Conservation (phyloP, 257 asterid genomes). For the Paulownia fortunei region DNA sequence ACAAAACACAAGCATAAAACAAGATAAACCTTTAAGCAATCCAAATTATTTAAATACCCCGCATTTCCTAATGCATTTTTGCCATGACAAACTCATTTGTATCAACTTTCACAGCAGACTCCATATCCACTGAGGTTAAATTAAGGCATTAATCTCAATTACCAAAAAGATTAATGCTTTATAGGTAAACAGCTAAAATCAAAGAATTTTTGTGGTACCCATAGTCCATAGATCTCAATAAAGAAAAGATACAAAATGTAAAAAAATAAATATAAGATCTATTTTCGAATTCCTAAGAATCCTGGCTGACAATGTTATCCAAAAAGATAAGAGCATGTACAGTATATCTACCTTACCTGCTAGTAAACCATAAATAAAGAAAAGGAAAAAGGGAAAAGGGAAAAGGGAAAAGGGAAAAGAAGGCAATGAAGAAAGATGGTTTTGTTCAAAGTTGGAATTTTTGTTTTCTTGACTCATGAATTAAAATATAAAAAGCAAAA, state of each 20-base stretch:
- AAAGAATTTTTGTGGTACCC: constrained; percentile 12
- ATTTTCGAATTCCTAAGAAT: neutral
- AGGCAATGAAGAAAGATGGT: constrained; percentile 26
- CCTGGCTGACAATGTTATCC: neutral
- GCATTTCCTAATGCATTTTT: constrained; percentile 18
- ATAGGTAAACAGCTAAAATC: constrained; percentile 3
- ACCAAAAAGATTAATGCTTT: constrained; percentile 15
- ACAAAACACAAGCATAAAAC: constrained; percentile 56
- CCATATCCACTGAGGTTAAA: constrained; percentile 10
- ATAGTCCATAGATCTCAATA: constrained; percentile 36
- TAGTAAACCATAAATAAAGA: constrained; percentile 9
- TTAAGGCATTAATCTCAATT: constrained; percentile 16
- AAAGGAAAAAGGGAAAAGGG: constrained; percentile 22
- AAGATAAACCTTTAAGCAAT: constrained; percentile 46
- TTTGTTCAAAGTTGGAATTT: constrained; percentile 42
- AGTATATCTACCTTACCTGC: constrained; percentile 19
- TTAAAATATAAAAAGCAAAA: constrained; percentile 48
- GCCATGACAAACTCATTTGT: constrained; percentile 17
- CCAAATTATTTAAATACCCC: constrained; percentile 32
- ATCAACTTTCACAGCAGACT: constrained; percentile 3
- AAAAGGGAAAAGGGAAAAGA: constrained; percentile 23
- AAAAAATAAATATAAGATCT: constrained; percentile 30
- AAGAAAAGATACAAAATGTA: constrained; percentile 4
- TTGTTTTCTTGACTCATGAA: constrained; percentile 32
- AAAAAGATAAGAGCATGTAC: constrained; percentile 20